A percentile compares a stretch with the other conserved stretches of the same genome.
phyloP scores from a whole-genome alignment of 129 eudicot species.

The Arctium lappa region DNA sequence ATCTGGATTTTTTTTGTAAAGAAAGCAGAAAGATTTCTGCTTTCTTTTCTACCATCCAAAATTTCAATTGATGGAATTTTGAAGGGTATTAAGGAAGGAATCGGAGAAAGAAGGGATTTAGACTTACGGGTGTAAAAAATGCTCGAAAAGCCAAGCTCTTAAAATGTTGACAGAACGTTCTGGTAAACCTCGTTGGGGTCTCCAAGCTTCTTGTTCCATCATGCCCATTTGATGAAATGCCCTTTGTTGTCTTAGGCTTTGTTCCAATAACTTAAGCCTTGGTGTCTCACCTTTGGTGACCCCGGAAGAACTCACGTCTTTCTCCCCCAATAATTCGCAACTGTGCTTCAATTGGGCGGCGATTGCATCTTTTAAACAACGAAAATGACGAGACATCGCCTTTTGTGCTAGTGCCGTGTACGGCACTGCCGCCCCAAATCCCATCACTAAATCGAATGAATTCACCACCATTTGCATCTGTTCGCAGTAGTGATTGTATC shows the following conservation, averaged over 20 bases:
- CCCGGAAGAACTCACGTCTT: constrained; percentile 60
- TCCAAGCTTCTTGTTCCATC: constrained; percentile 99
- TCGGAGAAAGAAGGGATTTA: neutral
- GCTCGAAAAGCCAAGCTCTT: constrained; percentile 99
- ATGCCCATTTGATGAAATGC: constrained; percentile 96
- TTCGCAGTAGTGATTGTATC: constrained; percentile 93
- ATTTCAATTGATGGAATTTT: neutral
- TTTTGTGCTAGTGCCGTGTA: constrained; percentile 92
- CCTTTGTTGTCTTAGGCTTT: constrained; percentile 87
- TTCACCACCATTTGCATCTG: constrained; percentile 99
- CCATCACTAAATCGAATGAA: constrained; percentile 89
- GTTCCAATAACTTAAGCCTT: constrained; percentile 80
- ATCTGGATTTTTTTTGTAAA: neutral
- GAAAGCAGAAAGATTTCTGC: neutral
- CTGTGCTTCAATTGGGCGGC: constrained; percentile 67
- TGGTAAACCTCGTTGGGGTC: constrained; percentile 97
- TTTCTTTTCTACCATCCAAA: neutral
- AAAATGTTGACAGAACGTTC: constrained; percentile 91
- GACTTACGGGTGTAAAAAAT: constrained; percentile 97
- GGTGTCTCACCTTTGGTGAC: constrained; percentile 97
- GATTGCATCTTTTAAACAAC: constrained; percentile 81
- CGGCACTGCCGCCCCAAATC: constrained; percentile 85
- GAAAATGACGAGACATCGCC: constrained; percentile 93
- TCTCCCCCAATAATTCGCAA: constrained; percentile 85
- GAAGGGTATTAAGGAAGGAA: neutral